These are phyloP conservation scores for Pseudonitzschia delicatissima DNA, from an alignment of 108 stramenopile genomes.

Conservation along the genomic window DNA sequence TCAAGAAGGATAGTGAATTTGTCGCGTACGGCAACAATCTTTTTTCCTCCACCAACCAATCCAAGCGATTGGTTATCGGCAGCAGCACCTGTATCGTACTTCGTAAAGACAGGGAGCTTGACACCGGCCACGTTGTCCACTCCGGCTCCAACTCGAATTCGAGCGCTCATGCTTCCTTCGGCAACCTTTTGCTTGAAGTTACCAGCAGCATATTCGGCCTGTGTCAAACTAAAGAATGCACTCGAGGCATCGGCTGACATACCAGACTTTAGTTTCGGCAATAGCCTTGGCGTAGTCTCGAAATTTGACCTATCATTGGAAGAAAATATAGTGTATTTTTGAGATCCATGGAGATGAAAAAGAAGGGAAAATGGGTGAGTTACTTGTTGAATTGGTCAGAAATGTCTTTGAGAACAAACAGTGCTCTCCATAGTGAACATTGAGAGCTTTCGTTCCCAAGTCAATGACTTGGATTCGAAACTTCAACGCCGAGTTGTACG, in stretches of 20 bases:
- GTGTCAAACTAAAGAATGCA: slow-evolving; percentile 94
- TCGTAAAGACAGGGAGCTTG: slow-evolving; percentile 96
- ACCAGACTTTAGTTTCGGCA: slow-evolving; percentile 87
- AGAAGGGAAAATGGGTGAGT: too few species aligned
- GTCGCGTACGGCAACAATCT: slow-evolving; percentile 87
- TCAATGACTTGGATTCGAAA: too few species aligned
- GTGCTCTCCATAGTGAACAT: too few species aligned
- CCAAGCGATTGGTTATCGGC: slow-evolving; percentile 89
- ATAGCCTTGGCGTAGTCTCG: slow-evolving; percentile 95
- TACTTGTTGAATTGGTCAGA: too few species aligned
- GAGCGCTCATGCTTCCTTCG: slow-evolving; percentile 84
- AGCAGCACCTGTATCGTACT: slow-evolving; percentile 90
- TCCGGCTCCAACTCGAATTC: slow-evolving; percentile 82
- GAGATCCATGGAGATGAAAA: background rate
- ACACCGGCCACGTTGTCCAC: slow-evolving; percentile 98
- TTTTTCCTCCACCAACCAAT: slow-evolving; percentile 94
- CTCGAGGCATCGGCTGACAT: slow-evolving; percentile 83
- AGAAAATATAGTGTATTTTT: background rate
- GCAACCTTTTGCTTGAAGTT: slow-evolving; percentile 96
- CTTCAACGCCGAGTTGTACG: too few species aligned
- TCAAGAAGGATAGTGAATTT: slow-evolving; percentile 87
- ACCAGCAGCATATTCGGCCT: slow-evolving; percentile 98
- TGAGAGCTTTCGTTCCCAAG: too few species aligned
- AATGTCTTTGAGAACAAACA: too few species aligned
- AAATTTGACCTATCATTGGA: slow-evolving; percentile 75